Evolutionary conservation across 2,329 filamentous ascomycete species (phyloP).

Genomic region (Pseudogymnoascus verrucosus): DNA sequence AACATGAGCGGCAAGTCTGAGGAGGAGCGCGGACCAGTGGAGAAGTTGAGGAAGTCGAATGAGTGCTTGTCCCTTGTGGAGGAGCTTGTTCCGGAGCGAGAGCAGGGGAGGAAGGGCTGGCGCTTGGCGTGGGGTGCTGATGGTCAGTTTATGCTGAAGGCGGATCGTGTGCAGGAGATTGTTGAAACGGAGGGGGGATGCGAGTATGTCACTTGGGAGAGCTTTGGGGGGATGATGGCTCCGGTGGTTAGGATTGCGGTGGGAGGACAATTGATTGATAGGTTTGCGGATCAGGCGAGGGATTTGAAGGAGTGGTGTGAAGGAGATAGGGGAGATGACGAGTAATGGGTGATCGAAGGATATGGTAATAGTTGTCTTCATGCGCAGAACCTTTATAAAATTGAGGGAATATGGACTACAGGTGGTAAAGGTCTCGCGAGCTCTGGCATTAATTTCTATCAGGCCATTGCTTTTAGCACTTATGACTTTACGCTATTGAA

Average conservation of each 20-base stretch:
- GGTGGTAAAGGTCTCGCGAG: background rate
- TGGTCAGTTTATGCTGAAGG: conserved; percentile 28
- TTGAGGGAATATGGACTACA: background rate
- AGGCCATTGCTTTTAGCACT: background rate
- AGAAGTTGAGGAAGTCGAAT: background rate
- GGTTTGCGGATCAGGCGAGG: conserved; percentile 33
- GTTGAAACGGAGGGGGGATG: conserved; percentile 33
- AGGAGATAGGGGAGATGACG: conserved; percentile 8
- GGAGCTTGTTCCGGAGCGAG: conserved; percentile 10
- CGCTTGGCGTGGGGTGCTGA: conserved; percentile 33
- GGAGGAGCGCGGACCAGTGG: conserved; percentile 11
- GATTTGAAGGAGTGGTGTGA: conserved; percentile 31
- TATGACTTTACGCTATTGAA: no score
- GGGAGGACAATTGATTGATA: conserved; percentile 27
- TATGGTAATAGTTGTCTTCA: background rate
- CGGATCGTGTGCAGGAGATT: conserved; percentile 39
- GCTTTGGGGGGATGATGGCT: conserved; percentile 35
- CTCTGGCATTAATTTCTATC: background rate
- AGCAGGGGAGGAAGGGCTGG: conserved; percentile 28
- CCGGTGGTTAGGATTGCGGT: conserved; percentile 29
- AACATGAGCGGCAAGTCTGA: conserved; percentile 16
- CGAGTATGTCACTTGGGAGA: conserved; percentile 38
- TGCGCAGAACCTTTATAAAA: background rate
- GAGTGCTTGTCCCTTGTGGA: background rate
- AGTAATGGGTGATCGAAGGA: background rate